These are phyloP conservation scores for Prunus davidiana DNA, from an alignment of 306 rosid species.

Conservation along the genomic window DNA sequence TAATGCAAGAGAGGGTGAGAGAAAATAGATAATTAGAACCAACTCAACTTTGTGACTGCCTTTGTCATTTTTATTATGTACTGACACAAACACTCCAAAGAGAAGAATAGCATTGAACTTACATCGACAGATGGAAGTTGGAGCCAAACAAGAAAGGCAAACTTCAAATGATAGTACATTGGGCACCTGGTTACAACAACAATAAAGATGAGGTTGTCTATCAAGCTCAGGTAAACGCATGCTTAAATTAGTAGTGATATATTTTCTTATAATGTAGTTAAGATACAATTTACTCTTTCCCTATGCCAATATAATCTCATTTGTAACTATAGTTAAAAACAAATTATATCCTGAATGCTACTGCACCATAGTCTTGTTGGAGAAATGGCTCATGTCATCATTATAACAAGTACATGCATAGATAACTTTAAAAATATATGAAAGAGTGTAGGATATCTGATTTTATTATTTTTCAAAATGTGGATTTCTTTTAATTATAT, in stretches of 20 bases:
- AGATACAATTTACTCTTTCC: not conserved
- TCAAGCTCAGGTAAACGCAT: not conserved
- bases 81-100: not conserved
- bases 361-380: not conserved
- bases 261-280: not conserved
- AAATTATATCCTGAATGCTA: not conserved
- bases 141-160: conserved; percentile 97
- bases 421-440: not conserved
- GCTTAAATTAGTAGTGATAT: not conserved
- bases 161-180: conserved; percentile 83
- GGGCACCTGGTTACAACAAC: conserved; percentile 59
- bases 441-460: not conserved
- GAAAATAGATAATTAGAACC: not conserved
- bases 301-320: not conserved
- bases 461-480: not conserved
- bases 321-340: not conserved
- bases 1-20: not conserved
- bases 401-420: not conserved
- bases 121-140: conserved; percentile 84
- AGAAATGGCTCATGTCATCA: not conserved
- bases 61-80: not conserved
- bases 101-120: conserved; percentile 25
- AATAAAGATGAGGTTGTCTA: not conserved
- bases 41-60: not conserved
- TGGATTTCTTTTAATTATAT: too few species aligned